Conservation (phyloP, 1,284 basidiomycete genomes). For the Trichosporon sp. region DNA sequence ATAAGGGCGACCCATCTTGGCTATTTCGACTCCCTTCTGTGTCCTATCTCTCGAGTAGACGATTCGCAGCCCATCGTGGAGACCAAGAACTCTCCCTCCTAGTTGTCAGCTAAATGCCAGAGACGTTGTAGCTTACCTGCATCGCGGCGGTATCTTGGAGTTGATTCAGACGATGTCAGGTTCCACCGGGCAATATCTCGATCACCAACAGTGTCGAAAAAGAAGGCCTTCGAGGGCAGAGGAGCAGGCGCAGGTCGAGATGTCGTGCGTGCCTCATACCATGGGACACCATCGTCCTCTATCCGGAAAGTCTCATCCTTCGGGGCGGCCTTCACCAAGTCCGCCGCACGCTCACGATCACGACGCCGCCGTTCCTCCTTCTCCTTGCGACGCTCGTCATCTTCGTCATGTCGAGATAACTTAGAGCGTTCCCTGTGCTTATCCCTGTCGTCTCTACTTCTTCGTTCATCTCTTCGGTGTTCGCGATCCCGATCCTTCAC, state of each 20-base stretch:
- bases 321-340: background rate
- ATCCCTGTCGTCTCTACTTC: background rate
- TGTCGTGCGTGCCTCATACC: slow-evolving; percentile 31
- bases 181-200: slow-evolving; percentile 27
- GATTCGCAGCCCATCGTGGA: slow-evolving; percentile 26
- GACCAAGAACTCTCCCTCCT: slow-evolving; percentile 29
- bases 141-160: slow-evolving; percentile 32
- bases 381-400: slow-evolving; percentile 14
- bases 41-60: slow-evolving; percentile 28
- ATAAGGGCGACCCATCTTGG: slow-evolving; percentile 26
- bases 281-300: slow-evolving; percentile 24
- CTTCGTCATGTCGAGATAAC: slow-evolving; percentile 5
- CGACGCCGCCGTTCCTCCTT: slow-evolving; percentile 18
- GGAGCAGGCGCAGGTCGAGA: slow-evolving; percentile 10
- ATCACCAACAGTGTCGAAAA: slow-evolving; percentile 35
- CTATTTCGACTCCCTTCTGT: slow-evolving; percentile 33
- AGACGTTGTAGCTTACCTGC: slow-evolving; percentile 20
- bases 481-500: slow-evolving; percentile 11
- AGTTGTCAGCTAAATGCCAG: background rate
- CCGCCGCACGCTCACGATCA: slow-evolving; percentile 12
- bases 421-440: slow-evolving; percentile 11
- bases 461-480: background rate
- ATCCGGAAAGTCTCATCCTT: background rate
- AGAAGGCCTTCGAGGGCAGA: slow-evolving; percentile 21
- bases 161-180: slow-evolving; percentile 15